Conservation (phyloP, 2,329 filamentous ascomycete species). For the Verticillium nonalfalfae region DNA sequence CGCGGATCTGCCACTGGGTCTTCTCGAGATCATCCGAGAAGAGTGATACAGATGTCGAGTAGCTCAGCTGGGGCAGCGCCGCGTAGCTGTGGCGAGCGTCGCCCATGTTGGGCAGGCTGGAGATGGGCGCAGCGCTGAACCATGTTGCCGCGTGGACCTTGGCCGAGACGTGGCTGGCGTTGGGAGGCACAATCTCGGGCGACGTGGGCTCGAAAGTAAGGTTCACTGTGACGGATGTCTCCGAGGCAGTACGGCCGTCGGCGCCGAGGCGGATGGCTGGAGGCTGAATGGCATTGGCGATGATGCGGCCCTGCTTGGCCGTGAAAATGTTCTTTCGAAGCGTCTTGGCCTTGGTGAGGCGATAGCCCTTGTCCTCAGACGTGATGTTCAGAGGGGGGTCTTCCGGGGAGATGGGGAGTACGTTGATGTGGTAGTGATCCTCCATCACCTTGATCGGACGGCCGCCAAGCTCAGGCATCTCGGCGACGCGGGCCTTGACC, state of each 20-base stretch:
- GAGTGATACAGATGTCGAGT: slow-evolving; percentile 32
- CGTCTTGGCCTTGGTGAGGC: slow-evolving; percentile 42
- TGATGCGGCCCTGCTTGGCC: slow-evolving; percentile 42
- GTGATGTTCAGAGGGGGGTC: slow-evolving; percentile 45
- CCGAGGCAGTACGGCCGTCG: slow-evolving; percentile 36
- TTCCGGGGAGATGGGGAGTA: slow-evolving; percentile 44
- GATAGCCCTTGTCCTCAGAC: slow-evolving; percentile 40
- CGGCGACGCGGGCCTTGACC: slow-evolving; percentile 39
- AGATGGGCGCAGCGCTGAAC: slow-evolving; percentile 40
- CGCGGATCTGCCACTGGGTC: slow-evolving; percentile 31
- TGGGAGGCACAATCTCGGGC: slow-evolving; percentile 36
- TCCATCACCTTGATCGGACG: slow-evolving; percentile 29
- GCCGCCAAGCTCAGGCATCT: slow-evolving; percentile 19
- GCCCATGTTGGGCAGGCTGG: slow-evolving; percentile 43
- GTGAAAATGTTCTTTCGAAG: slow-evolving; percentile 47
- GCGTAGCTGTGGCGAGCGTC: slow-evolving; percentile 31
- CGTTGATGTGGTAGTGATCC: slow-evolving; percentile 36
- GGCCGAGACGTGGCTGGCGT: slow-evolving; percentile 38
- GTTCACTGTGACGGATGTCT: slow-evolving; percentile 35
- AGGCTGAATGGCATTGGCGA: slow-evolving; percentile 37
- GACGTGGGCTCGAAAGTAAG: slow-evolving; percentile 41
- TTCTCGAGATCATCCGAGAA: slow-evolving; percentile 23
- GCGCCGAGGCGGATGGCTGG: slow-evolving; percentile 41
- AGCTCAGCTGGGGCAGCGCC: slow-evolving; percentile 29
- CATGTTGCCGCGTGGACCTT: slow-evolving; percentile 48